Evolutionary conservation across 2,329 filamentous ascomycete genomes (phyloP), one percentile per base, ranked within the genome.

Genomic region (Bretziella fagacearum): DNA sequence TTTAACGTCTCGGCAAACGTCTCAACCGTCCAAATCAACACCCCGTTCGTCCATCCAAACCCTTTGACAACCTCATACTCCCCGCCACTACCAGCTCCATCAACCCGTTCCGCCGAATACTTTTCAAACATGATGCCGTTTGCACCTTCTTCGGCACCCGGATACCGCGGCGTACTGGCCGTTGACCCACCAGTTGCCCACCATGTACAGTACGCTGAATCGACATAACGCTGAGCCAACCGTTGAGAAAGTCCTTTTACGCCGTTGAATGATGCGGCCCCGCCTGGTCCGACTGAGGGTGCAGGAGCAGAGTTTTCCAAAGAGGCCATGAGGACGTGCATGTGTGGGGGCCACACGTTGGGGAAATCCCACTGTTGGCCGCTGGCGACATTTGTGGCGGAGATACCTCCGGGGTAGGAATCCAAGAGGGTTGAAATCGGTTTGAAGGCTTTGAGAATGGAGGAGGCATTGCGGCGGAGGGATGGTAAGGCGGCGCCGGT

Each of bases 321-420:
- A 5, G 74, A 74, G 32, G 73, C 57, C 63, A 80, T 80, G 22
- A 80, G 62, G 36, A 77, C 65, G 58, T 81, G 74, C 63, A 76
- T 72, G 43, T 79, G 65, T 2, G 77, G 76, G 8, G 78, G 77
- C 78, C 78, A 82, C 22, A 81, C 77, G 54, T 76, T 81, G 0
- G 77, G 77, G 57, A 79, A 70, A 47, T 82, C 78, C 78, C 78
- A 82, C 56, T 81, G 77, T 63, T 81, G 70, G 11, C 71, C 71
- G 0, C 76, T 74, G 39, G 59, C 55, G 48, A 74, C 62, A 55
- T 80, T 81, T 3, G 75, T 79, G 0, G 77, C 73, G 2, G 76
- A 66, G 37, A 81, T 72, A 29, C 70, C 76, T 29, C 78, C 77
- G 0, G 60, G 58, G 10, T 68, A 66, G 25, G 60, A 57, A 8